Base-by-base conservation (phyloP, 2,329 filamentous ascomycete species). In the Alternaria tenuissima region DNA sequence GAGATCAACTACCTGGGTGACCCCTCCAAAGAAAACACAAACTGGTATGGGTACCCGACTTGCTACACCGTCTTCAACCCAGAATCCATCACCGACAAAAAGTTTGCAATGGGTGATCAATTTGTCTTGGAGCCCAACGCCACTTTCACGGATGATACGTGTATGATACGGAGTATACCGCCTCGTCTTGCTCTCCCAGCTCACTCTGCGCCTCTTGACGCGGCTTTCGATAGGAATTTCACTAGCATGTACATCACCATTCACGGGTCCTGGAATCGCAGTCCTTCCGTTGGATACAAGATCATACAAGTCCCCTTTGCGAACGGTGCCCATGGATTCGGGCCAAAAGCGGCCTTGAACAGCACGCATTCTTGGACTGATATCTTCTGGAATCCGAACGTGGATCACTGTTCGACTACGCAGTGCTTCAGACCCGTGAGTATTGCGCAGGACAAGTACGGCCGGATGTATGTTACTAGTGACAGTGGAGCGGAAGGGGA, bases 1-100 rank as follows among this genome's bases (percentile, higher is more conserved):
- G 88, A 92, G 76, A 79, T 92, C 71, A 92, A 92, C 76, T 91
- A 86, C 73, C 85, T 89, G 55, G 89, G 90, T 3, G 81, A 83
- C 32, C 82, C 82, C 0, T 47, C 65, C 0, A 64, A 57, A 39
- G 66, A 77, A 28, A 78, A 84, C 70, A 82, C 74, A 22, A 64
- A 76, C 4, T 91, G 91, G 77, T 89, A 88, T 70, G 90, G 90
- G 8, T 92, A 91, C 71, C 90, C 90, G 2, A 79, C 83, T 43
- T 92, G 90, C 78, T 89, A 88, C 68, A 82, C 89, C 0, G 79
- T 88, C 16, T 91, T 88, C 87, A 46, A 64, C 24, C 72, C 73
- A 7, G 55, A 54, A 1, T 51, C 39, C 5, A 71, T 75, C 46
- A 67, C 69, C 5, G 73, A 72, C 43, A 59, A 62, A 7, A 63